Conservation (phyloP, 2,329 filamentous ascomycete species). For the Cercospora zeae-maydis region DNA sequence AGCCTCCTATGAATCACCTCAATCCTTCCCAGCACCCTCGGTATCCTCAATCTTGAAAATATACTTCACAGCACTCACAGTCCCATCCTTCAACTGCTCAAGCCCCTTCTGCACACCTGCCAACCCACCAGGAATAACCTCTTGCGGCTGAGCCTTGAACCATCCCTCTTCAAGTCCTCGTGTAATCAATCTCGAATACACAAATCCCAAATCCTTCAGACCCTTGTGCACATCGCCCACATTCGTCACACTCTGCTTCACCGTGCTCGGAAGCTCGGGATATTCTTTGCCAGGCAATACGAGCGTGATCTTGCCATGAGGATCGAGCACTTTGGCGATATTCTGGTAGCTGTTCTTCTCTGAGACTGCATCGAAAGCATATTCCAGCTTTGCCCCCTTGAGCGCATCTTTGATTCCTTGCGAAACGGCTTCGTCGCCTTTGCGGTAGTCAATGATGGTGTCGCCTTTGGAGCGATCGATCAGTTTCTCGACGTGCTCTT, state of each 20-base stretch:
- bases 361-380: slow-evolving; percentile 36
- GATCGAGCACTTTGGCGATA: slow-evolving; percentile 40
- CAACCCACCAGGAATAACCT: slow-evolving; percentile 55
- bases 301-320: slow-evolving; percentile 34
- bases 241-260: slow-evolving; percentile 40
- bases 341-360: slow-evolving; percentile 37
- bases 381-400: slow-evolving; percentile 28
- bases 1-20: no score
- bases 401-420: slow-evolving; percentile 34
- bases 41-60: slow-evolving; percentile 57
- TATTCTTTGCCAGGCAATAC: slow-evolving; percentile 42
- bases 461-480: slow-evolving; percentile 56
- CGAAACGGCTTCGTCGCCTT: slow-evolving; percentile 33
- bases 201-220: slow-evolving; percentile 37
- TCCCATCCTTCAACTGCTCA: slow-evolving; percentile 56
- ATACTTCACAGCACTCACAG: slow-evolving; percentile 64
- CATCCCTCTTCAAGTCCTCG: slow-evolving; percentile 37
- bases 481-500: slow-evolving; percentile 51
- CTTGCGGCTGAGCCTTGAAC: slow-evolving; percentile 40
- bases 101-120: slow-evolving; percentile 53
- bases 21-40: slow-evolving; percentile 16
- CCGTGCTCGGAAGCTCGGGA: slow-evolving; percentile 39
- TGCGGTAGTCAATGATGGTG: slow-evolving; percentile 58
- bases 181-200: slow-evolving; percentile 34
- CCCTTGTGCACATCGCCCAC: slow-evolving; percentile 33